Base-by-base conservation (phyloP, 768 basidiomycete species). In the Tulasnella sp. region DNA sequence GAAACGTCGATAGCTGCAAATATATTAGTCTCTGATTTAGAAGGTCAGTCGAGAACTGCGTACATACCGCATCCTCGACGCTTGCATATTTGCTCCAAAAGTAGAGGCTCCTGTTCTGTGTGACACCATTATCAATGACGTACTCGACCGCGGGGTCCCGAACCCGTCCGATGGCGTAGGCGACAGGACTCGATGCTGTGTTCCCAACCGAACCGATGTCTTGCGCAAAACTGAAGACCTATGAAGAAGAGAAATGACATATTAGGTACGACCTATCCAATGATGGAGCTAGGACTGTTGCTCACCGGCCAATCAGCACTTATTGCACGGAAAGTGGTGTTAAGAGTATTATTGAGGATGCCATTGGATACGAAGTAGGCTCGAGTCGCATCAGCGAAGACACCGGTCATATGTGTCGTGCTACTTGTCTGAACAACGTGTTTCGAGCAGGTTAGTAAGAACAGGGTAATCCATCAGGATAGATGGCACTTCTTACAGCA, bases 241-340 rank as follows among this genome's bases (percentile, higher is more conserved):
- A 15, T 15, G 7, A 7, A 38, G 15, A 7, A 38, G 15, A 38
- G 34, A 38, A 38, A 38, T 38, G n/a, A n/a, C n/a, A 38, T 5
- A 38, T 38, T 38, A 15, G 34, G 15, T 7, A 7, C 15, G 19
- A 30, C 43, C 8, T 56, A 15, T 38, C 48, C 48, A 19, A 17
- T 30, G 23, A 47, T 44, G 30, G 56, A 24, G 4, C 38, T 43
- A 10, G 56, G 49, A 26, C 34, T 15, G 34, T 15, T 38, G 7
- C 15, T 38, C 4, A 51, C 54, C 3, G 53, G 44, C 44, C 55
- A 62, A n/a, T 30, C 41, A 21, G 17, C 32, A 44, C 13, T 51
- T 45, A 66, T 56, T 30, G 65, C 64, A 21, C 65, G 65, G 52
- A 61, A 66, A 7, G 26, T 52, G 15, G 61, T 60, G 51, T 66